Base-by-base conservation (phyloP, 495 filamentous ascomycete species). In the Neurospora tetraspora region DNA sequence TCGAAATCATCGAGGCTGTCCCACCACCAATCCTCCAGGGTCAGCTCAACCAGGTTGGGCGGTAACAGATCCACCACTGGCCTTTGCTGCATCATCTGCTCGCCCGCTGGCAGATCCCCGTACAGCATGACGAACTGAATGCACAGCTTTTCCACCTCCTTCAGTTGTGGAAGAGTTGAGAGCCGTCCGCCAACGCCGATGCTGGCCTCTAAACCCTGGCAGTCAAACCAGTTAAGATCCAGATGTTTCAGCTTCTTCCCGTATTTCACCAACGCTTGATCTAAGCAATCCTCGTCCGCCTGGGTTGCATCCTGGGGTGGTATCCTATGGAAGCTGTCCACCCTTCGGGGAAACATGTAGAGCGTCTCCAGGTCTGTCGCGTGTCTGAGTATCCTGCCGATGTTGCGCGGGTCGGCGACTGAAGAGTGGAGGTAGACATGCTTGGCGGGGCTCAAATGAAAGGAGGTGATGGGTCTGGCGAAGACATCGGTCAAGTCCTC, bases 11-110 rank as follows among this genome's bases (percentile, higher is more conserved):
- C 34, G 7, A 70, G 59, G 71, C 75, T 75, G 53, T 43, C 42
- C 78, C 78, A 81, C 80, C 80, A 80, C 76, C 75, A 81, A 71
- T 81, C 80, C 42, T 80, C 78, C 23, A 81, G 74, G 1, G 76
- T 74, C 8, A 81, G 71, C 70, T 79, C 77, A 31, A 79, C 75
- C 18, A 81, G 75, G 42, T 77, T 78, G 5, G 77, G 76, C 59
- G 80, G 80, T 9, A 81, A 75, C 10, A 81, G 69, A 2, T 76
- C 76, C 12, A 72, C 69, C 2, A 81, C 72, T 10, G 53, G 34
- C 53, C 12, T 1, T 65, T 65, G 53, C 16, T 47, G 53, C 23
- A 73, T 75, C n/a, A 69, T 74, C 7, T 45, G 38, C 8, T 68
- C 59, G n/a, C 72, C 74, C 1, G 70, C 68, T 4, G 74, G 69